Percentiles rank a stretch among this genome's conserved stretches.
Conservation (phyloP, 2,329 filamentous ascomycete species). For the Seiridium unicorne region DNA sequence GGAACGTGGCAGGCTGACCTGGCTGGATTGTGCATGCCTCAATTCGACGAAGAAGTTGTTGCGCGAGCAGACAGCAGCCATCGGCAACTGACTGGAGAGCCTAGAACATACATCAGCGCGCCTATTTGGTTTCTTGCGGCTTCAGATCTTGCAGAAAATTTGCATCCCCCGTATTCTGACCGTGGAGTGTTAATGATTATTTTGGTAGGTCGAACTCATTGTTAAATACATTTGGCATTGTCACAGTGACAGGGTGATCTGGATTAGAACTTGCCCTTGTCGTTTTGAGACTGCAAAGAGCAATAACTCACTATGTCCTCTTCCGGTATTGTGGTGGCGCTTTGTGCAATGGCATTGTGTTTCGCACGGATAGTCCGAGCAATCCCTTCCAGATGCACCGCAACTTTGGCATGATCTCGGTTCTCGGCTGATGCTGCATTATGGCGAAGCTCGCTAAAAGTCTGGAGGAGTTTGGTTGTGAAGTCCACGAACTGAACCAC, state of each 20-base stretch:
- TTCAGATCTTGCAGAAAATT: no score
- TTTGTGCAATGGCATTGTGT: no score
- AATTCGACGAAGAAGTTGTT: conserved; percentile 13
- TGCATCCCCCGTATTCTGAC: no score
- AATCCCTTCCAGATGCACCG: conserved; percentile 12
- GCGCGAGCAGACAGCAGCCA: conserved; percentile 14
- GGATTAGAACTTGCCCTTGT: no score
- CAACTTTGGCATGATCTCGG: conserved; percentile 11
- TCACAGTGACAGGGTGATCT: no score
- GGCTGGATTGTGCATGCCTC: conserved; percentile 11
- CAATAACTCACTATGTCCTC: no score
- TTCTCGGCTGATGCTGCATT: conserved; percentile 15
- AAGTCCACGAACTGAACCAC: conserved; percentile 17
- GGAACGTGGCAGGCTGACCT: conserved; percentile 3
- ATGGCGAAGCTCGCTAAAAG: conserved; percentile 15
- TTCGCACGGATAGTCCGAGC: not conserved
- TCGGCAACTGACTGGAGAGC: conserved; percentile 14
- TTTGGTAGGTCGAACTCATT: no score
- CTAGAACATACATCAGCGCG: conserved; percentile 2
- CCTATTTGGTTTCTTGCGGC: not conserved
- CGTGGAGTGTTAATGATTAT: no score
- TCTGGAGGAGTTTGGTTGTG: conserved; percentile 12
- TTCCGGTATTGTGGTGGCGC: no score
- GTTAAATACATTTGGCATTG: no score
- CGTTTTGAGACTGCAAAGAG: no score